phyloP scores from a whole-genome alignment of 345 rosid genomes.

The Psidium friedrichsthalianum region DNA sequence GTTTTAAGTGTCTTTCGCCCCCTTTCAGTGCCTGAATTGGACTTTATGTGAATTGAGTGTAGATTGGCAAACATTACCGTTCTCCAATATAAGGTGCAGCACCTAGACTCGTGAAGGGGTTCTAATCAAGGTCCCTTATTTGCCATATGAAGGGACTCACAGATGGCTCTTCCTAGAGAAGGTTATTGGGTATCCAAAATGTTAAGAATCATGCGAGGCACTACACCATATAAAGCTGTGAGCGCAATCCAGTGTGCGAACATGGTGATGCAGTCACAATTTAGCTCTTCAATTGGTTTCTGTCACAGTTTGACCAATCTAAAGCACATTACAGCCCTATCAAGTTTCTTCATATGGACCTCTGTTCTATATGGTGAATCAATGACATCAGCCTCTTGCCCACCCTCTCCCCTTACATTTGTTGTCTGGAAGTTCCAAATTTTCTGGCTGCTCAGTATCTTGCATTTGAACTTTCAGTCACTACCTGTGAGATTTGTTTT shows the following conservation, averaged over 20 bases:
- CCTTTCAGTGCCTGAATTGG: neutral
- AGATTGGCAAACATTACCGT: neutral
- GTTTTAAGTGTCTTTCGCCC: neutral
- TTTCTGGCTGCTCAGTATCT: neutral
- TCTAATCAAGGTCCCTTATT: neutral
- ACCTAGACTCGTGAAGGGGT: neutral
- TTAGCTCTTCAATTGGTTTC: neutral
- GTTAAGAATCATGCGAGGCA: neutral
- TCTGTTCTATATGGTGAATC: neutral
- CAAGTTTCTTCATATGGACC: neutral
- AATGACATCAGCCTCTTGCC: neutral
- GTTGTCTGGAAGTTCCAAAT: neutral
- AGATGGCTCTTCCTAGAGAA: neutral
- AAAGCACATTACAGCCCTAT: neutral
- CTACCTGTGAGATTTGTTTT: neutral
- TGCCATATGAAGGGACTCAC: neutral
- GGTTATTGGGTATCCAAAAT: neutral
- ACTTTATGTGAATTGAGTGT: neutral
- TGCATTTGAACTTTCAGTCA: constrained; percentile 1
- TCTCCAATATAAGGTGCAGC: neutral
- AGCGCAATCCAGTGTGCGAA: neutral
- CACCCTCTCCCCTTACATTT: neutral
- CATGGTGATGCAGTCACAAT: neutral
- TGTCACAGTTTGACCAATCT: neutral
- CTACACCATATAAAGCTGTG: neutral